Conservation (phyloP, 129 eudicot genomes). For the Flaveria brownii region DNA sequence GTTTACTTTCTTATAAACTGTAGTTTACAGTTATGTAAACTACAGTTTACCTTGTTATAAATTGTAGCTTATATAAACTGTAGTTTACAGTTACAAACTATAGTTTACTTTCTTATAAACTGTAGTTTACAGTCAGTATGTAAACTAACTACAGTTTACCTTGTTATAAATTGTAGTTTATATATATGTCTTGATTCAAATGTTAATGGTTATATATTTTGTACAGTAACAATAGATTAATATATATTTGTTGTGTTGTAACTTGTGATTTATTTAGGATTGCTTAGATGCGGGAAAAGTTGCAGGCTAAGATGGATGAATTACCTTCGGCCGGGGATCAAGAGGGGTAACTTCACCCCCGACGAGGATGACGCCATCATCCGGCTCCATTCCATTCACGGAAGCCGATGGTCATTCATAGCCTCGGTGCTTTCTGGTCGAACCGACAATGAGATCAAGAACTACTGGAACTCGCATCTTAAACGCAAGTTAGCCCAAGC, state of each 20-base stretch:
- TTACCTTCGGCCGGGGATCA: conserved; percentile 45
- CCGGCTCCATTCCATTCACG: conserved; percentile 43
- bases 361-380: conserved; percentile 38
- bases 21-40: too few species aligned
- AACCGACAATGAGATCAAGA: conserved; percentile 50
- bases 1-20: too few species aligned
- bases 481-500: conserved; percentile 9
- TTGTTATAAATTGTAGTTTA: too few species aligned
- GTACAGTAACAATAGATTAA: not conserved
- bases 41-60: too few species aligned
- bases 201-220: too few species aligned
- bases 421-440: conserved; percentile 40
- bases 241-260: conserved; percentile 7
- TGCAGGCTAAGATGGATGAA: conserved; percentile 51
- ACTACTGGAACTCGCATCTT: conserved; percentile 53
- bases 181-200: too few species aligned
- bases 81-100: too few species aligned
- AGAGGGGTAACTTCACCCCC: conserved; percentile 43
- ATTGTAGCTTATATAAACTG: too few species aligned
- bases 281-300: conserved; percentile 46
- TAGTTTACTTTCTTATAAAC: too few species aligned
- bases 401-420: conserved; percentile 43
- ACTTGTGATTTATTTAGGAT: conserved; percentile 13
- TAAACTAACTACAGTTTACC: too few species aligned
- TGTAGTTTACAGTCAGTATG: too few species aligned